Base-by-base conservation (phyloP, 1,284 basidiomycete species). In the Cryptococcus deneoformans region DNA sequence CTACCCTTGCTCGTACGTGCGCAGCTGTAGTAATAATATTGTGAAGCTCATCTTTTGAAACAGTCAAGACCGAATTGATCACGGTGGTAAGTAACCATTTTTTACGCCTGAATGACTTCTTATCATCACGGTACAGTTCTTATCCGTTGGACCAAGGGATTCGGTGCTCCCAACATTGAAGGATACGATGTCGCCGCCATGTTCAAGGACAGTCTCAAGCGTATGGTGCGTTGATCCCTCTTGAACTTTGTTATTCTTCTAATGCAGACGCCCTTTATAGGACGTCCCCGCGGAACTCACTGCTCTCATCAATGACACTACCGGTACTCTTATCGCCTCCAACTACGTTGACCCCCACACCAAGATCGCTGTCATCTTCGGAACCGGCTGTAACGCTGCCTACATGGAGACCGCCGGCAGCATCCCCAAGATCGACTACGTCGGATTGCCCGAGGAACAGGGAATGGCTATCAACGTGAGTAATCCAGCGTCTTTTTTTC, bases 81-180 rank as follows among this genome's bases (percentile, higher is more conserved):
- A 98, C 69, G 96, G 93, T 49, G 70, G 71, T 73, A 34, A 57
- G 71, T 63, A 14, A 5, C 24, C 29, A 29, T 14, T 24, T 5
- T n/a, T 46, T 52, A 57, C 60, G 46, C 60, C 35, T 36, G 46
- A 50, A 5, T 29, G 29, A 29, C 29, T 29, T 29, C 29, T 29
- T 29, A 29, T 29, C 3, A 29, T 29, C 42, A n/a, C 24, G 43
- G n/a, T 24, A 10, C 52, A 74, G 85, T 86, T 64, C 86, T 99
- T 46, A 92, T 98, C 67, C 89, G 94, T 39, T 99, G 96, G 95
- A 99, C 96, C 47, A 99, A 99, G 79, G 96, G 95, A 64, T 99
- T 99, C 70, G 92, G 92, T 42, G 90, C 90, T 1, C 78, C 86
- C 6, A 92, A 94, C 74, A 93, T 92, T 20, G 96, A 99, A 78